Conservation (phyloP, 2,329 filamentous ascomycete genomes). For the Ceratocystis smalleyi region DNA sequence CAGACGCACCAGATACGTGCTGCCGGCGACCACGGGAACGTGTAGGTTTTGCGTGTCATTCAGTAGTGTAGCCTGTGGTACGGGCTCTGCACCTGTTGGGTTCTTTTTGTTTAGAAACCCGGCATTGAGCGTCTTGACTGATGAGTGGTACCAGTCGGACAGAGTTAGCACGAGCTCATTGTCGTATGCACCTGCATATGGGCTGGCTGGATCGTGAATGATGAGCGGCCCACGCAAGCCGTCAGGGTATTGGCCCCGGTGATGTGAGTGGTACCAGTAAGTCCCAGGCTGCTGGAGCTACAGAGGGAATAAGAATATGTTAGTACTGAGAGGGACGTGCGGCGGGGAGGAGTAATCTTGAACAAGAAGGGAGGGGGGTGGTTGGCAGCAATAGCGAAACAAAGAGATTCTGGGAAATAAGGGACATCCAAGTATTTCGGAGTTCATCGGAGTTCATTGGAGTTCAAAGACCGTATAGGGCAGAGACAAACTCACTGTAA, state of each 20-base stretch:
- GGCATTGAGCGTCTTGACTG: slow-evolving; percentile 33
- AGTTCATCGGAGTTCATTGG: no score
- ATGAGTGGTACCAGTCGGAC: slow-evolving; percentile 56
- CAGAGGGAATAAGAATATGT: neutral
- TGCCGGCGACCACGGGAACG: slow-evolving; percentile 46
- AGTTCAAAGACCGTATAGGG: no score
- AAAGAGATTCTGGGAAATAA: no score
- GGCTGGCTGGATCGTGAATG: slow-evolving; percentile 46
- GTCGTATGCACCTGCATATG: slow-evolving; percentile 42
- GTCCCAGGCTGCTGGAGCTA: slow-evolving; percentile 46
- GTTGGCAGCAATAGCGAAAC: no score
- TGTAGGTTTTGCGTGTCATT: slow-evolving; percentile 52
- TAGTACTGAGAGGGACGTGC: neutral
- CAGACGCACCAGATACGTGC: slow-evolving; percentile 57
- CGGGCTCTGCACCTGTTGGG: slow-evolving; percentile 44
- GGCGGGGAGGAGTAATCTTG: neutral
- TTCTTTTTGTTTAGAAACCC: slow-evolving; percentile 39
- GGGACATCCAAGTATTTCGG: no score
- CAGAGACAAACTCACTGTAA: slow-evolving; percentile 34
- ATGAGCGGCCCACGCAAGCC: slow-evolving; percentile 50
- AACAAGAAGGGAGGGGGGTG: no score
- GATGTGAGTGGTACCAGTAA: slow-evolving; percentile 67
- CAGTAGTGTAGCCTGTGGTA: slow-evolving; percentile 53
- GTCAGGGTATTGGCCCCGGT: slow-evolving; percentile 53
- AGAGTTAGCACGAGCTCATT: slow-evolving; percentile 49